phyloP scores from a whole-genome alignment of 2,329 filamentous ascomycete genomes.

The Trichoderma oligosporum region DNA sequence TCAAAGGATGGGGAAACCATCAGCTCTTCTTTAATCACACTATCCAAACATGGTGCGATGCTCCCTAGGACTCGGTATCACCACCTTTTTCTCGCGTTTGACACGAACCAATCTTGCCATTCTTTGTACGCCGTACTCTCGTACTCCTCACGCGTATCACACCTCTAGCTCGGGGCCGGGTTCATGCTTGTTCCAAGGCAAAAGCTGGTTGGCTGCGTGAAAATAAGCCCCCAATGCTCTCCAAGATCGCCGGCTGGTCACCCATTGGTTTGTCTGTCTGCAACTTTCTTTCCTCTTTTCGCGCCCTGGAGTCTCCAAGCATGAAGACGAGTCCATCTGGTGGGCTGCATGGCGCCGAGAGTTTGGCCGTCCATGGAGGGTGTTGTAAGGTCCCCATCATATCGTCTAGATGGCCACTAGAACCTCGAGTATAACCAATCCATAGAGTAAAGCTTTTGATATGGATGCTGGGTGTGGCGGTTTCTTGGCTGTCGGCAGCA shows the following conservation, averaged over 20 bases:
- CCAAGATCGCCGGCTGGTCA: slow-evolving; percentile 12
- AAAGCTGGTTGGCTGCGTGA: neutral
- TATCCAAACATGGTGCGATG: neutral
- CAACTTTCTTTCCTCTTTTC: slow-evolving; percentile 1
- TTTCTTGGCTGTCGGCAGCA: slow-evolving; percentile 13
- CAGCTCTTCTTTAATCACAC: neutral
- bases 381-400: neutral
- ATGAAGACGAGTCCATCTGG: neutral
- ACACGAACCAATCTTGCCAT: slow-evolving; percentile 11
- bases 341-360: slow-evolving; percentile 25
- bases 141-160: slow-evolving; percentile 1
- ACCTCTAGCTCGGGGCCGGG: neutral
- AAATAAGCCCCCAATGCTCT: neutral
- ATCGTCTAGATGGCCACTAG: slow-evolving; percentile 18
- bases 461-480: neutral
- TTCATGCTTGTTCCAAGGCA: neutral
- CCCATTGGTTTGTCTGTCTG: neutral
- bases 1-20: too few relatives aligned
- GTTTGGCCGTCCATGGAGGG: slow-evolving; percentile 21
- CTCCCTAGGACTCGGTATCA: slow-evolving; percentile 5
- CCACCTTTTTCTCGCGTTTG: slow-evolving; percentile 9
- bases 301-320: neutral
- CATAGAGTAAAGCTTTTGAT: neutral
- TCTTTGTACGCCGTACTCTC: too few relatives aligned
- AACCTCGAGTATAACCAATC: neutral